Evolutionary conservation across 306 rosid genomes (phyloP).

Genomic region (Trichosanthes cucumerina): DNA sequence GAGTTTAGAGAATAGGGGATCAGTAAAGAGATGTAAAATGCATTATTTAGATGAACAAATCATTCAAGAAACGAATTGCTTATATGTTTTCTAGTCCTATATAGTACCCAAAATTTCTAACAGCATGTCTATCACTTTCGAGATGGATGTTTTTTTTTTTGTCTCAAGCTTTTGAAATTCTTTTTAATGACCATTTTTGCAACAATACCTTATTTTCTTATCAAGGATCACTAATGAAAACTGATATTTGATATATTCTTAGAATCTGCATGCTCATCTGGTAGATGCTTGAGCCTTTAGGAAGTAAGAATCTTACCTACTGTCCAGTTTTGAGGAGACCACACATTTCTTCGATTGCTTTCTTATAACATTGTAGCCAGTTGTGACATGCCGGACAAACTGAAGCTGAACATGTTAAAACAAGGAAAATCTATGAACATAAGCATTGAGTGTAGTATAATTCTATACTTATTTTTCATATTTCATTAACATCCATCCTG

Average conservation of each 20-base stretch:
- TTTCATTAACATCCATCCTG: not conserved
- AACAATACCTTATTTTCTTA: not conserved
- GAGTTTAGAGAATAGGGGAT: slow-evolving; percentile 5
- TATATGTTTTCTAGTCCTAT: not conserved
- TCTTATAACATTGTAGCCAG: slow-evolving; percentile 29
- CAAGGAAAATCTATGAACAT: slow-evolving; percentile 8
- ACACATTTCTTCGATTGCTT: slow-evolving; percentile 29
- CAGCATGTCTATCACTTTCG: not conserved
- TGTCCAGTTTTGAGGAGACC: slow-evolving; percentile 21
- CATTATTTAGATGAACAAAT: not conserved
- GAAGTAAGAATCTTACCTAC: slow-evolving; percentile 26
- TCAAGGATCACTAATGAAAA: not conserved
- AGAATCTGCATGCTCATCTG: no score
- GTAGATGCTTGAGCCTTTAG: not conserved
- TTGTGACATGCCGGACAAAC: slow-evolving; percentile 56
- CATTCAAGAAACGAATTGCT: not conserved
- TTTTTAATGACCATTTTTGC: not conserved
- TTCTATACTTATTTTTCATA: not conserved
- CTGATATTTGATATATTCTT: not conserved
- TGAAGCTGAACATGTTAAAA: slow-evolving; percentile 45
- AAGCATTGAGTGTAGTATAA: not conserved
- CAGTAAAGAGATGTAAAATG: not conserved
- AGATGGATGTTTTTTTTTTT: not conserved
- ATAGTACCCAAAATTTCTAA: not conserved
- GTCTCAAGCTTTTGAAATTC: not conserved